Conservation (phyloP, 345 rosid genomes). For the Dovyalis caffra region DNA sequence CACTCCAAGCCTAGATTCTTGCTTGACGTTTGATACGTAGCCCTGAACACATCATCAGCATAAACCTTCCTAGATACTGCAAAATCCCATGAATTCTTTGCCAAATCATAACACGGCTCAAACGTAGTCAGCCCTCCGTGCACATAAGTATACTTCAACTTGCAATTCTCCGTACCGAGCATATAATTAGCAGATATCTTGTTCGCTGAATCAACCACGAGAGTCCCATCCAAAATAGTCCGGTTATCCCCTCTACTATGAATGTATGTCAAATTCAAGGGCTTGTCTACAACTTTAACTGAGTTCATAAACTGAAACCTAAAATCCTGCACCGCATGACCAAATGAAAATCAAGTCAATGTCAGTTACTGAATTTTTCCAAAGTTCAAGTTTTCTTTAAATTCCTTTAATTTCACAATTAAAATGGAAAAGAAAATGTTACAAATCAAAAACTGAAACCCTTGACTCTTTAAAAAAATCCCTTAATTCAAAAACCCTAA, state of each 20-base stretch:
- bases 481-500: neutral
- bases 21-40: slow-evolving; percentile 72
- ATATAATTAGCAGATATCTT: slow-evolving; percentile 74
- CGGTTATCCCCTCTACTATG: slow-evolving; percentile 63
- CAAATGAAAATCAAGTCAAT: neutral
- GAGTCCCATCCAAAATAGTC: slow-evolving; percentile 64
- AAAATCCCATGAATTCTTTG: slow-evolving; percentile 81
- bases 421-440: neutral
- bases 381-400: neutral
- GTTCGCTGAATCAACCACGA: slow-evolving; percentile 60
- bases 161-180: slow-evolving; percentile 73
- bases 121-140: slow-evolving; percentile 65
- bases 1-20: slow-evolving; percentile 76
- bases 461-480: neutral
- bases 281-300: slow-evolving; percentile 63
- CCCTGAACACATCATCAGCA: slow-evolving; percentile 64
- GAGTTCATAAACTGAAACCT: slow-evolving; percentile 94
- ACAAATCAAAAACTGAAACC: neutral
- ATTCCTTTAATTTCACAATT: neutral
- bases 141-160: slow-evolving; percentile 72
- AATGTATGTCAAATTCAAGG: slow-evolving; percentile 78
- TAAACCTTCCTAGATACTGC: slow-evolving; percentile 56
- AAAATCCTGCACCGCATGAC: slow-evolving; percentile 54
- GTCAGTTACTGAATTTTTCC: neutral
- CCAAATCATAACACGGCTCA: slow-evolving; percentile 79